Evolutionary conservation across 2,329 filamentous ascomycete genomes (phyloP).

Genomic region (Beauveria caledonica): DNA sequence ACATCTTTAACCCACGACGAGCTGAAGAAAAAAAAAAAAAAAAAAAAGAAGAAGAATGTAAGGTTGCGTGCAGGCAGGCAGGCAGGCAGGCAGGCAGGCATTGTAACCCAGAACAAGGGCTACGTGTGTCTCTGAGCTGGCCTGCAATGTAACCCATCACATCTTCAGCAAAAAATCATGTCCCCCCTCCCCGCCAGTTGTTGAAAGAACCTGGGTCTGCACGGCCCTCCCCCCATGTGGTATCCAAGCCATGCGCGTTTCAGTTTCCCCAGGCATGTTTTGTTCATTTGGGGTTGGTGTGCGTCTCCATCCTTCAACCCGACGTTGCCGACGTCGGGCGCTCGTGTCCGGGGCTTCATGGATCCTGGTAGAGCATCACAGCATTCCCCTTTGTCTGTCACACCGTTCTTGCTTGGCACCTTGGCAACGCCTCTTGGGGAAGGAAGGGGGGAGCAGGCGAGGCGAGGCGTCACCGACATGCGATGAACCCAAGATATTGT

Average conservation of each 20-base stretch:
- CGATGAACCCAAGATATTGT: not conserved
- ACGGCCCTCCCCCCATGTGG: conserved; percentile 1
- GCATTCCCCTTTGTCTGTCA: not conserved
- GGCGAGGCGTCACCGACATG: not conserved
- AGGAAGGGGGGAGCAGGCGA: not conserved
- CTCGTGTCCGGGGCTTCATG: not conserved
- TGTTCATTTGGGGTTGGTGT: not conserved
- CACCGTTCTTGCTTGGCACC: not conserved
- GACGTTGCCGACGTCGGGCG: too few species aligned
- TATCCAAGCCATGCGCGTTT: not conserved
- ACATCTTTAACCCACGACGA: not conserved
- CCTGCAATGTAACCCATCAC: not conserved
- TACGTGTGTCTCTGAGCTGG: not conserved
- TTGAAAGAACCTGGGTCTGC: not conserved
- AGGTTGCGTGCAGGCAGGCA: too few species aligned
- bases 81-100: too few species aligned
- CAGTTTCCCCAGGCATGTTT: not conserved
- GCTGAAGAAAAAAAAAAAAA: not conserved
- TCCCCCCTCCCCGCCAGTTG: too few species aligned
- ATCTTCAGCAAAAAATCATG: not conserved
- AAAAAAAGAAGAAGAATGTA: too few species aligned
- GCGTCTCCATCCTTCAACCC: not conserved
- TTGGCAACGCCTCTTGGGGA: too few species aligned
- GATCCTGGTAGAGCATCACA: too few species aligned
- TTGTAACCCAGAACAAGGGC: not conserved